Base-by-base conservation (phyloP, 345 rosid genomes). In the Streptanthus diversifolius region DNA sequence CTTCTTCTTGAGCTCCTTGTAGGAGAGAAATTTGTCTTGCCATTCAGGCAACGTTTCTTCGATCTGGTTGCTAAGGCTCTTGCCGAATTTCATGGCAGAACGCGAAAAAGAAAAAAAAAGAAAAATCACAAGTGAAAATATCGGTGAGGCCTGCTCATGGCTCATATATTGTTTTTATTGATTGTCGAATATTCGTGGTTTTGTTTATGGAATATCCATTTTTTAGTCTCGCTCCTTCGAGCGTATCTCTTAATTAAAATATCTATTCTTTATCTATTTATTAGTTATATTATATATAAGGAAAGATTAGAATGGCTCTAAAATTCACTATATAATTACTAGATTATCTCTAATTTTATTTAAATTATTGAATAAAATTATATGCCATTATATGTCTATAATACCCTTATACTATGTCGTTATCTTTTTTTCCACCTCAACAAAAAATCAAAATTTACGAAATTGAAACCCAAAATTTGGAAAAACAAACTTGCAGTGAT, bases 41-140 rank as follows among this genome's bases (percentile, higher is more conserved):
- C 98, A 93, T 75, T 89, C 96, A 6, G 98, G 98, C 62, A 88
- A 67, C 8, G 97, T 89, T 80, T 91, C 93, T 67, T 91, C 97
- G 80, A 93, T 91, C 93, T 93, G 98, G 79, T 82, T 93, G 88
- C 96, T 87, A 0, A 91, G 80, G 83, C 96, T 89, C 83, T 93
- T 93, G 5, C 98, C 96, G 72, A 93, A 93, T 81, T 91, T 93
- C 98, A 93, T 93, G 33, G 19, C 63, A 30, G 66, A 14, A 29
- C 33, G 29, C 24, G 19, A 17, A n/a, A 10, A n/a, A 27, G 6
- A 47, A 18, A 10, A 9, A 6, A 47, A 47, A 18, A 29, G 10
- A 19, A 49, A n/a, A 35, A 37, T 53, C 70, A 49, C 14, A 75
- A 69, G 77, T 4, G 61, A 14, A 1, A 10, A 14, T 69, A 8